Evolutionary conservation across 2,329 filamentous ascomycete genomes (phyloP), one percentile per base, ranked within the genome.

Genomic region (Chaetomium sp.): DNA sequence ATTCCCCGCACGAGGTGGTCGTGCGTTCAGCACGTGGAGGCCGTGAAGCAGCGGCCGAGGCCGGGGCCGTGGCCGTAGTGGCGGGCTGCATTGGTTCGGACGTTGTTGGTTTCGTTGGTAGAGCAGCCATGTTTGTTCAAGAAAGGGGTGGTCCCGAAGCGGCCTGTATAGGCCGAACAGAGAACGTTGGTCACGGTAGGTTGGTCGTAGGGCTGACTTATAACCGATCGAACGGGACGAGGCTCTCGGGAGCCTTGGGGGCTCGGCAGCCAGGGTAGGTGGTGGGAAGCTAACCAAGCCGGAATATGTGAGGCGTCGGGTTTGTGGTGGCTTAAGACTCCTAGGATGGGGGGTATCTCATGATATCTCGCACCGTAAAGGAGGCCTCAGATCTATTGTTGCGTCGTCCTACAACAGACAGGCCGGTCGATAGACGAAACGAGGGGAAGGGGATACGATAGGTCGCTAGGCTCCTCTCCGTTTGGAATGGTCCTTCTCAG

Each of bases 1-100:
- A 80, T 61, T 80, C 77, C 3, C 72, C 72, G 63, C 77, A 80
- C 19, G 76, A 77, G 19, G 74, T 76, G 6, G 70, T 70, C 35
- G 63, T 67, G 51, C 68, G 65, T 59, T 72, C 69, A 14, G 67
- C 65, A 56, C 69, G 67, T 53, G 63, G 58, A 35, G 58, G 56
- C 52, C 66, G 64, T 47, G 62, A 54, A 10, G 50, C 49, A 44
- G 61, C 61, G 58, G 58, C 54, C 19, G 19, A 27, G 19, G 19
- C 19, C 19, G 19, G 19, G 19, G 19, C 19, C 19, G 19, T 2
- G 19, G 19, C 19, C 19, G 19, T 27, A 27, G 19, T 27, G 19
- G 19, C 19, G 19, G 19, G 19, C 61, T 70, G 68, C 67, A 68
- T 63, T 58, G 57, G 65, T 59, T 73, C 70, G 64, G 71, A 68